Evolutionary conservation across 352 stramenopile genomes (phyloP), one percentile per base, ranked within the genome.

Genomic region (Saprolegnia parasitica): DNA sequence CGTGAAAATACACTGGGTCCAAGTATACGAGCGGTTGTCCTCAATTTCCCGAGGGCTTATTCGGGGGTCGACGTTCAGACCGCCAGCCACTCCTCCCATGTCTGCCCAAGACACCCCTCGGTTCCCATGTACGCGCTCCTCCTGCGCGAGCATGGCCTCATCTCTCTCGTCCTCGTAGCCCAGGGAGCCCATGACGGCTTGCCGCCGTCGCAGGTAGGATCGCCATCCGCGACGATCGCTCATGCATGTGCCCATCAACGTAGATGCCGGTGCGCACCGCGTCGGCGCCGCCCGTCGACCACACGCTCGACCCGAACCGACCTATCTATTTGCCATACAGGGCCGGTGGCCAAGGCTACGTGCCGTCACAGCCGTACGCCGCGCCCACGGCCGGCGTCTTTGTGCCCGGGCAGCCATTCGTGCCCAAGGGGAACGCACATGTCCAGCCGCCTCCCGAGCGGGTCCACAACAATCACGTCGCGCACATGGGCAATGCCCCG

Each of bases 261-360:
- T 55, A 67, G 58, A 39, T 67, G 13, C 58, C 58, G 4, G 58
- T 67, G n/a, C 58, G 58, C 23, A 67, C 58, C 11, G 49, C 42
- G n/a, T 67, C 58, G 2, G 58, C 58, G 11, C 58, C 58, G 35
- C 58, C 58, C 20, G 26, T 23, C 11, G 58, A 67, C 13, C 42
- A 49, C 54, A 35, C n/a, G 9, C 24, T 63, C 40, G 56, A 63
- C 35, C 13, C 56, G 24, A 63, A 63, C 21, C 29, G 56, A 46
- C 56, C 56, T 5, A 63, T 23, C 11, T 63, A 50, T 29, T 5
- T 37, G 8, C 40, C 56, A 15, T 65, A 65, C 35, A 65, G 47
- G 32, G 29, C 15, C 35, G 58, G 39, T 40, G 42, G 35, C 8
- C 56, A 63, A 26, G 29, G 9, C 18, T 37, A 61, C 26, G 9